Base-by-base conservation (phyloP, 108 stramenopile species). In the Asterionellopsis glacialis region DNA sequence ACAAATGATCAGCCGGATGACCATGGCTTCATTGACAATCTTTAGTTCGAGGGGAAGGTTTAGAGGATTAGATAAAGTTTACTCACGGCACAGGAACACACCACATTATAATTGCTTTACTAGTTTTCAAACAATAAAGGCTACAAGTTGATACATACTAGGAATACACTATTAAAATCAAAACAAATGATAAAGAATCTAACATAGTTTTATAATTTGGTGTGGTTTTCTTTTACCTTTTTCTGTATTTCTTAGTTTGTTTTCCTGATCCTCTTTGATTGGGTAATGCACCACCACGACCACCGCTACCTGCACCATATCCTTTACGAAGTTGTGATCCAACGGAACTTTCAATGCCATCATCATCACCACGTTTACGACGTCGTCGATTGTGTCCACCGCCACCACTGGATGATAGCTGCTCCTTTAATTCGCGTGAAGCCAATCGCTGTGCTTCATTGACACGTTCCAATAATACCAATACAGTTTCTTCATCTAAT, bases 391-490 rank as follows among this genome's bases (percentile, higher is more conserved):
- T 39, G 41, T 69, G 57, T 25, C 70, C 67, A 43, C 76, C 62
- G 12, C 72, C 64, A 44, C 67, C 65, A 38, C 65, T 61, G 18
- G 79, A 50, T 5, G 88, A 66, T 56, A 91, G 60, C 63, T 91
- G 89, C 65, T 94, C 93, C 70, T 94, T 94, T 24, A 94, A 64
- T 58, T 94, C 93, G 22, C 93, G 67, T 3, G 88, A 91, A 5
- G 93, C 93, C 38, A 97, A 65, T 52, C 98, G 79, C 64, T 96
- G 93, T 5, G 98, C 98, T 63, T 99, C 98, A 50, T 75, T 91
- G 45, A 99, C 97, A 15, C 97, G 72, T 55, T 99, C 98, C 64
- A 94, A 75, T 28, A 99, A 63, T 4, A 98, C 85, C 59, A 98
- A 73, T 13, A 96, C 98, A 9, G 91, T 82, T 45, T 93, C 91